A percentile compares a stretch with the other conserved stretches of the same genome.
phyloP scores from a whole-genome alignment of 1,139 yeast species.

The Yarrowia galli region DNA sequence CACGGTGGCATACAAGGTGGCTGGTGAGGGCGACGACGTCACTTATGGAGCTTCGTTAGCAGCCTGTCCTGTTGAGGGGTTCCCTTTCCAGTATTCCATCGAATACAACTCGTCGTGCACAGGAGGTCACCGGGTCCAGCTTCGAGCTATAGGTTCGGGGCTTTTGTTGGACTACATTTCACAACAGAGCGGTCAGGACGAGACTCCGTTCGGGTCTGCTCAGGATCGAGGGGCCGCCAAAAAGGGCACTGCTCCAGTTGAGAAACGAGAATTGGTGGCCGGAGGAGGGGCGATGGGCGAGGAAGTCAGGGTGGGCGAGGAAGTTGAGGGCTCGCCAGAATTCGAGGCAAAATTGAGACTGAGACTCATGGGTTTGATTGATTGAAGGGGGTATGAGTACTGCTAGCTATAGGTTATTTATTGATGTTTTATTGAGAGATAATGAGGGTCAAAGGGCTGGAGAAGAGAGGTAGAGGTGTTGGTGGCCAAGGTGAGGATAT shows the following conservation, averaged over 20 bases:
- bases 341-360: conserved; percentile 14
- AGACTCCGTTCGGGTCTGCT: conserved; percentile 10
- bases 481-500: too few relatives aligned
- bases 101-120: conserved; percentile 26
- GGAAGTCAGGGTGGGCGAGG: not conserved
- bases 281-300: not conserved
- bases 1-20: conserved; percentile 7
- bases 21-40: not conserved
- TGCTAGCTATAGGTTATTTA: not conserved
- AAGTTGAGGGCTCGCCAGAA: conserved; percentile 15
- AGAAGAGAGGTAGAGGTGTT: too few relatives aligned
- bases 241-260: not conserved
- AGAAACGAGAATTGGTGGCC: not conserved
- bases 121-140: conserved; percentile 10
- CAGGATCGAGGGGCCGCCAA: not conserved
- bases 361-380: conserved; percentile 23
- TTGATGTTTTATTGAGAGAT: not conserved
- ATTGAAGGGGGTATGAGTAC: not conserved
- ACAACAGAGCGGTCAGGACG: not conserved
- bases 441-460: too few relatives aligned
- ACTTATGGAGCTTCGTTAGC: conserved; percentile 20
- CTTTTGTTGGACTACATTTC: not conserved
- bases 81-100: conserved; percentile 1
- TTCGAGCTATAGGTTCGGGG: conserved; percentile 1
- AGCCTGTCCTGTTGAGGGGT: conserved; percentile 5